A percentile compares a stretch with the other conserved stretches of the same genome.
Conservation (phyloP, 2,329 filamentous ascomycete species). For the Ceratocystis diversiconidia region DNA sequence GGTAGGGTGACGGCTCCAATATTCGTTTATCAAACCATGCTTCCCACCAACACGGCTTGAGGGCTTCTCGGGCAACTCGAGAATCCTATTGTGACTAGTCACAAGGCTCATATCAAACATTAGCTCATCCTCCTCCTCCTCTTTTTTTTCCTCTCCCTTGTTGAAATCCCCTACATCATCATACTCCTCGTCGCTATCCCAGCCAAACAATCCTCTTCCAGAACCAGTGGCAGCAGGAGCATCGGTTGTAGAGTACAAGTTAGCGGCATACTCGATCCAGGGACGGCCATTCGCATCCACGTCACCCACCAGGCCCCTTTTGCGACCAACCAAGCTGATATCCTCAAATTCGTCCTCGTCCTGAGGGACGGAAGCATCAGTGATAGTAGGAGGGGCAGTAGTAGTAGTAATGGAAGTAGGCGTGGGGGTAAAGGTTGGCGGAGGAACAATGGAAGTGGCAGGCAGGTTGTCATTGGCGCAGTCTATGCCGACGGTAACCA, state of each 20-base stretch:
- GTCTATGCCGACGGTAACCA: background rate
- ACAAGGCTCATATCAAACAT: background rate
- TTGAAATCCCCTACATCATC: background rate
- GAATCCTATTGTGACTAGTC: no score
- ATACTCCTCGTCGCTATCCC: background rate
- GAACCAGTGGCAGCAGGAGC: background rate
- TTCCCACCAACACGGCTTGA: no score
- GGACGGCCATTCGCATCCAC: background rate
- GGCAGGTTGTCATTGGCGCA: no score
- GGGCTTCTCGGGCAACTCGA: no score
- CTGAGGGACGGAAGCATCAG: background rate
- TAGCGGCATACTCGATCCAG: background rate
- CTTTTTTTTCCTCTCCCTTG: background rate
- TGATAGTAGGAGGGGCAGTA: background rate
- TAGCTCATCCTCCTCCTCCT: background rate
- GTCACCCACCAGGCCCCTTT: background rate
- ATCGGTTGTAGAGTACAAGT: background rate
- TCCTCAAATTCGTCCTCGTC: background rate
- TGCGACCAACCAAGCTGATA: background rate
- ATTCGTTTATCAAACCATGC: background rate
- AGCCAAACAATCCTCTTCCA: background rate
- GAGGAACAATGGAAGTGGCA: background rate
- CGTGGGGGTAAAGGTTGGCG: background rate
- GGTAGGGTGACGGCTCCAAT: background rate
- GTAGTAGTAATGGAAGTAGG: background rate